Evolutionary conservation across 371 early-diverging fungal species (phyloP), one percentile per base, ranked within the genome.

Genomic region (Haplosporangium sp.): DNA sequence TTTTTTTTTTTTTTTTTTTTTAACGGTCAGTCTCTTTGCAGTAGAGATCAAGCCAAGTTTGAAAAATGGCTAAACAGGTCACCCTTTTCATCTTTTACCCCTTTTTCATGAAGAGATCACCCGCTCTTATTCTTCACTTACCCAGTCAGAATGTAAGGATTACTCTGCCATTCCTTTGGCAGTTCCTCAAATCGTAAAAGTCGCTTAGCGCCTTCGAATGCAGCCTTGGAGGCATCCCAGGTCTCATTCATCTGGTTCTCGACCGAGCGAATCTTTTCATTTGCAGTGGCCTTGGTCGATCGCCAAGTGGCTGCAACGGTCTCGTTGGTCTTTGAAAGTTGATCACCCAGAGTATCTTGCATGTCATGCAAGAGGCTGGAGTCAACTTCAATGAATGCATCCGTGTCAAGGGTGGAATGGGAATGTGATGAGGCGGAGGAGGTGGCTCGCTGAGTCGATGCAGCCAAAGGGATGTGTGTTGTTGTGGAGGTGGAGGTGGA

Each of bases 131-230:
- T 36, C 7, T 42, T 6, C 36, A 29, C 80, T 73, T 79, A 79
- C 80, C 80, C 80, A 8, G 80, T 79, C 42, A 73, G 59, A 62
- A 91, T 86, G 66, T 87, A 89, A 65, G 88, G 86, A 46, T 91
- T 91, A 62, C 89, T 89, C 71, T 87, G 87, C 86, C 91, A 86
- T 74, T 87, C 88, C 52, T 79, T 80, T 2, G 91, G 91, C 36
- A 91, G 57, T 52, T 91, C 91, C 47, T 91, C 88, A 55, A 89
- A 84, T 5, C 82, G 60, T 8, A 91, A 64, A 20, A 91, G 62
- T 8, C 91, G 85, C 50, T 86, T 85, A 13, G 89, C 86, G 14
- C 90, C 91, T 1, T 86, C 82, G 46, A 87, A 80, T 8, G 88
- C 84, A 0, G 91, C 90, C 65, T 85, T 86, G 50, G 89, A 85